Conservation (phyloP, 306 rosid genomes). For the Acacia acuminata region DNA sequence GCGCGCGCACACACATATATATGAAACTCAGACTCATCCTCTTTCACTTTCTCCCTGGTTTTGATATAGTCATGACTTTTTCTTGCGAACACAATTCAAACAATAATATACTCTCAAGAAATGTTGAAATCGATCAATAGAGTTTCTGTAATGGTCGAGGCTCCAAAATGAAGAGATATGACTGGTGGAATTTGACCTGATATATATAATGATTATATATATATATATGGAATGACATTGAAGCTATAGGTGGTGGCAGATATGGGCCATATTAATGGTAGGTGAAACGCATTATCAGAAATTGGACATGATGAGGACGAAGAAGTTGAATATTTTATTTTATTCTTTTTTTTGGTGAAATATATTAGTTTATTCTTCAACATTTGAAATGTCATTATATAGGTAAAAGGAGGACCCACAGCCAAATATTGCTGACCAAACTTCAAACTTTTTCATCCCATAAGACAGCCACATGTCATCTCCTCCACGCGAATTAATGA, state of each 20-base stretch:
- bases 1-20: neutral
- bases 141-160: neutral
- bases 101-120: neutral
- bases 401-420: conserved; percentile 35
- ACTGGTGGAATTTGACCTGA: neutral
- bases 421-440: conserved; percentile 12
- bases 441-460: conserved; percentile 39
- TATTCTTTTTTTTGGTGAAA: neutral
- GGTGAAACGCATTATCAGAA: conserved; percentile 35
- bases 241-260: conserved; percentile 10
- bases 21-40: conserved; percentile 15
- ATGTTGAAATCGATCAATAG: neutral
- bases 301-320: neutral
- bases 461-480: conserved; percentile 15
- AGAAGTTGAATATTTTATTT: neutral
- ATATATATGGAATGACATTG: neutral
- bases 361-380: neutral
- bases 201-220: neutral
- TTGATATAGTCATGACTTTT: neutral
- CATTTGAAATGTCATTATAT: conserved; percentile 30
- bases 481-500: neutral
- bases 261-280: conserved; percentile 25
- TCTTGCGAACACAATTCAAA: neutral
- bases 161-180: neutral
- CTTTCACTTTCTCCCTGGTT: neutral